These are phyloP conservation scores for Calonectria naviculata DNA, from an alignment of 2,329 filamentous ascomycete genomes.

Conservation along the genomic window DNA sequence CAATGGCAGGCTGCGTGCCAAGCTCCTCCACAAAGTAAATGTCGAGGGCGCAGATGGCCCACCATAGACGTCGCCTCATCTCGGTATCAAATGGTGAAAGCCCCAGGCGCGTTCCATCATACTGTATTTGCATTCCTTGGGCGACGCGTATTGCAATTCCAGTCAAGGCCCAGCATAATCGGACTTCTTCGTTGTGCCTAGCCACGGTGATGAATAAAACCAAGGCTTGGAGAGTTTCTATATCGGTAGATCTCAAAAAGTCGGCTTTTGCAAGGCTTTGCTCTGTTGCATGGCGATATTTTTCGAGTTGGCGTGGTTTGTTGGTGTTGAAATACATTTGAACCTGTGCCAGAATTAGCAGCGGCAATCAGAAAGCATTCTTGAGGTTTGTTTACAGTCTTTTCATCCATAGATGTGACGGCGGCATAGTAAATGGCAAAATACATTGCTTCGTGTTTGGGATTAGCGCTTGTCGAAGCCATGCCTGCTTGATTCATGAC, in stretches of 20 bases:
- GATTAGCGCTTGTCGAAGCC: neutral
- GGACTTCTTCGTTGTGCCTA: slow-evolving; percentile 1
- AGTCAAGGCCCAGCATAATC: neutral
- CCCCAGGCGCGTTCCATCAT: slow-evolving; percentile 8
- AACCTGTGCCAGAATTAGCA: neutral
- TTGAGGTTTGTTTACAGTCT: neutral
- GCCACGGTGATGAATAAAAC: slow-evolving; percentile 1
- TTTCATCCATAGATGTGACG: slow-evolving; percentile 1
- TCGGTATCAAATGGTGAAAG: slow-evolving; percentile 15
- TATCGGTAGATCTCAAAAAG: neutral
- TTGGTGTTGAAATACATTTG: neutral
- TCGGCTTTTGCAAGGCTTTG: slow-evolving; percentile 8
- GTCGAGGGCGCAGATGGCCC: slow-evolving; percentile 19
- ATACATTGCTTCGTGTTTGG: neutral
- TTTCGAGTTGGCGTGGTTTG: neutral
- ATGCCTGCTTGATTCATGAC: neutral
- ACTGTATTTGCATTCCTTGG: slow-evolving; percentile 9
- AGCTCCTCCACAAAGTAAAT: slow-evolving; percentile 8
- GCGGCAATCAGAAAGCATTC: neutral
- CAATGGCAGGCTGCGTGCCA: slow-evolving; percentile 41
- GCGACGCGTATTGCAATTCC: slow-evolving; percentile 9
- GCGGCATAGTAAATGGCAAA: slow-evolving; percentile 18
- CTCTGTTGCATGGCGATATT: slow-evolving; percentile 10
- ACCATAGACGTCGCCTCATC: slow-evolving; percentile 23
- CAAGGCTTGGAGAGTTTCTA: slow-evolving; percentile 3